Evolutionary conservation across 352 stramenopile genomes (phyloP).

Genomic region (Globisporangium ultimum): DNA sequence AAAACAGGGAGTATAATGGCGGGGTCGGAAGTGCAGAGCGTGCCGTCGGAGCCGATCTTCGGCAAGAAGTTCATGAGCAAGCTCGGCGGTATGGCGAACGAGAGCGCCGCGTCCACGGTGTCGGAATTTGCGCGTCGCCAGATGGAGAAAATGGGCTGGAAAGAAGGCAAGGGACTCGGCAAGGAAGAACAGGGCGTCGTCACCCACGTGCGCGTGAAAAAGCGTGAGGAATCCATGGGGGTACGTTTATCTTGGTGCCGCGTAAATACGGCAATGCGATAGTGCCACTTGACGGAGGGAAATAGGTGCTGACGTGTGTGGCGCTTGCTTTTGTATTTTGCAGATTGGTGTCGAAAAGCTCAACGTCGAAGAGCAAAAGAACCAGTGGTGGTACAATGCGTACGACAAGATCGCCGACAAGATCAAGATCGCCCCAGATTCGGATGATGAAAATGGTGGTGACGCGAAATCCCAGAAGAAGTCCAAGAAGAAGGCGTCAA

Average conservation of each 20-base stretch:
- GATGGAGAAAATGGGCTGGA: conserved; percentile 97
- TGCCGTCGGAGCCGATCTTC: conserved; percentile 54
- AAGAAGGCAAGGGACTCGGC: conserved; percentile 93
- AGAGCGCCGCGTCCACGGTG: conserved; percentile 55
- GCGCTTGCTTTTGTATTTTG: neutral
- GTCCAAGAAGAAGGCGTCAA: conserved; percentile 43
- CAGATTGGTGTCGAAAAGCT: conserved; percentile 78
- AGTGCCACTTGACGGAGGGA: too few relatives aligned
- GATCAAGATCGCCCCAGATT: conserved; percentile 75
- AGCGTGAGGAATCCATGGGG: conserved; percentile 91
- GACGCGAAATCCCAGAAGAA: conserved; percentile 56
- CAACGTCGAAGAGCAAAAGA: conserved; percentile 60
- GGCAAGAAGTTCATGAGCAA: conserved; percentile 82
- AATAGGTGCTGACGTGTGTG: neutral
- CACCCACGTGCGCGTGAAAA: conserved; percentile 93
- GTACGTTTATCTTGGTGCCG: conserved; percentile 5
- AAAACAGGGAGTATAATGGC: neutral
- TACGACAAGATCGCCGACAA: conserved; percentile 87
- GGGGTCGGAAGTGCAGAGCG: neutral
- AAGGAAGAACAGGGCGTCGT: conserved; percentile 93
- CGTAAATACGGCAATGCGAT: too few relatives aligned
- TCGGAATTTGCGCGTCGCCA: conserved; percentile 82
- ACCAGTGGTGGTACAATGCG: conserved; percentile 88
- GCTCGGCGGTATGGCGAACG: conserved; percentile 80
- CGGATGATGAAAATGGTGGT: conserved; percentile 40